Evolutionary conservation across 495 filamentous ascomycete species (phyloP).

Genomic region (Staphylotrichum longicolle): DNA sequence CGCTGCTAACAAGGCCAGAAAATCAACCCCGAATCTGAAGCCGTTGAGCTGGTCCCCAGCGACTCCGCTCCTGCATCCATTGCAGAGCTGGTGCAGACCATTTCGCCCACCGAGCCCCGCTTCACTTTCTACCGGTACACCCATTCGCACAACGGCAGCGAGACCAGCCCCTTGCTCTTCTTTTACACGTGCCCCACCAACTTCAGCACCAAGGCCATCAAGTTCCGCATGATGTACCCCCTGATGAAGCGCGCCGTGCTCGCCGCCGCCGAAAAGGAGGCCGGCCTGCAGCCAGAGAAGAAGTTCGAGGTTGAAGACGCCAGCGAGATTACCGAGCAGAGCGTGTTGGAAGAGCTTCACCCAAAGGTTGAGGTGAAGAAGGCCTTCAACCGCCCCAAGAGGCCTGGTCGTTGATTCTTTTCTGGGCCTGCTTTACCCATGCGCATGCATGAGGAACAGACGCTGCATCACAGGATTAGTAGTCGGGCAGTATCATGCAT

Average conservation of each 20-base stretch:
- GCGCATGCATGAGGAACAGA: no score
- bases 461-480: no score
- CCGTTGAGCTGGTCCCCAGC: constrained; percentile 66
- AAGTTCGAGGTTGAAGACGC: constrained; percentile 62
- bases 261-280: constrained; percentile 62
- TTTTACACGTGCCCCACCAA: constrained; percentile 87
- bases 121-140: constrained; percentile 85
- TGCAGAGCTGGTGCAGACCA: constrained; percentile 55
- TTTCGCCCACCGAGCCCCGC: constrained; percentile 78
- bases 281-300: constrained; percentile 71
- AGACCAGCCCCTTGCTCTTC: constrained; percentile 73
- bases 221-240: constrained; percentile 93
- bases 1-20: constrained; percentile 43
- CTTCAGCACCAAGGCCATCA: constrained; percentile 66
- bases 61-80: constrained; percentile 47
- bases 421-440: no score
- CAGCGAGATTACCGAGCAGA: constrained; percentile 72
- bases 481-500: no score
- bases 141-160: constrained; percentile 51
- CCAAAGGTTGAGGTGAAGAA: constrained; percentile 66
- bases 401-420: constrained; percentile 59
- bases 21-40: constrained; percentile 74
- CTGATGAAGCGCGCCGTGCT: constrained; percentile 73
- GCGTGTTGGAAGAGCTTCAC: constrained; percentile 71
- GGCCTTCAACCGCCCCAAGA: constrained; percentile 84